phyloP scores from a whole-genome alignment of 768 basidiomycete genomes.

The Asterophora parasitica region DNA sequence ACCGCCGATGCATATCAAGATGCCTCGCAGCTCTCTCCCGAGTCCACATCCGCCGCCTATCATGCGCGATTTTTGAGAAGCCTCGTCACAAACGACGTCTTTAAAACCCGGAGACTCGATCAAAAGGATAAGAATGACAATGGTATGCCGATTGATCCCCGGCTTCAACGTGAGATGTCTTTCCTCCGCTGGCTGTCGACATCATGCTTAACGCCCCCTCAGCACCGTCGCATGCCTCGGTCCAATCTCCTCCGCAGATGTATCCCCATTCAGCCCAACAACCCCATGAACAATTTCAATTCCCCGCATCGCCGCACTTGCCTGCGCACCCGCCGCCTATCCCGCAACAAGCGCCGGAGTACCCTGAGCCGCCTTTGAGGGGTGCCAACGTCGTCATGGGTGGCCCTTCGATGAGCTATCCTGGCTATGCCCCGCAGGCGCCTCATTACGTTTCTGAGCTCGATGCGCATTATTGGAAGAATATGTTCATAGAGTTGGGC shows the following conservation, averaged over 20 bases:
- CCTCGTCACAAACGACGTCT: slow-evolving; percentile 59
- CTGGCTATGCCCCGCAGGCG: slow-evolving; percentile 28
- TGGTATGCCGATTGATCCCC: slow-evolving; percentile 48
- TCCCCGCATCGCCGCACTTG: slow-evolving; percentile 36
- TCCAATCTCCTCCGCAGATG: slow-evolving; percentile 27
- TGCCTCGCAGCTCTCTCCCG: slow-evolving; percentile 56
- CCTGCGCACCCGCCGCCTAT: slow-evolving; percentile 24
- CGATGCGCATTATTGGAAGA: slow-evolving; percentile 70
- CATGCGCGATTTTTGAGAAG: slow-evolving; percentile 77
- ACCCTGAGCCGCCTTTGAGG: slow-evolving; percentile 12
- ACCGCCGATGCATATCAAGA: slow-evolving; percentile 78
- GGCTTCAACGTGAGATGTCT: slow-evolving; percentile 43
- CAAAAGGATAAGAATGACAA: slow-evolving; percentile 32
- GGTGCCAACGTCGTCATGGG: slow-evolving; percentile 9
- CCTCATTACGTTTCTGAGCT: slow-evolving; percentile 46
- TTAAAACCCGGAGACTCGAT: slow-evolving; percentile 44
- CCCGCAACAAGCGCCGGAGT: slow-evolving; percentile 16
- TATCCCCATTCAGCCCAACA: slow-evolving; percentile 32
- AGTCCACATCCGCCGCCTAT: slow-evolving; percentile 63
- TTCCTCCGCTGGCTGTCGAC: slow-evolving; percentile 1
- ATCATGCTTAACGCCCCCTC: slow-evolving; percentile 9
- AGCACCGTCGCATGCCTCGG: slow-evolving; percentile 23
- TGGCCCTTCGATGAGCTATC: slow-evolving; percentile 19
- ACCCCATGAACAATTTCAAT: slow-evolving; percentile 35
- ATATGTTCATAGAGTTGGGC: slow-evolving; percentile 72